These are phyloP conservation scores for Microdochium trichocladiopsis DNA, from an alignment of 2,329 filamentous ascomycete genomes.

Conservation along the genomic window DNA sequence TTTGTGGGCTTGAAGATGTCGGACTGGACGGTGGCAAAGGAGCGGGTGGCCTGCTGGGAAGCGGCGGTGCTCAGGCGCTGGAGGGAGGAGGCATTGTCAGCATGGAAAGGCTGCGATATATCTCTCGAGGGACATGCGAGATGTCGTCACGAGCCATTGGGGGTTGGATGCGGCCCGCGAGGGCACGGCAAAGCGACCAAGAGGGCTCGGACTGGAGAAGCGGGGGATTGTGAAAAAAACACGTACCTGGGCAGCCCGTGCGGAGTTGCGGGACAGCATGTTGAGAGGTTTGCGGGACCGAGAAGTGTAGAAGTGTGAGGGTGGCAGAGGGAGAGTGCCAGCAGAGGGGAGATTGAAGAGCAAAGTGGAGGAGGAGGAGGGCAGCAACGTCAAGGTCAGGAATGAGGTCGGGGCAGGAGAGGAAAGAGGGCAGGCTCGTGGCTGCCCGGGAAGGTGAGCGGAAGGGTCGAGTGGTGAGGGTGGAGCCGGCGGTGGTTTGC, in stretches of 20 bases:
- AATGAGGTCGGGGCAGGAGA: neutral
- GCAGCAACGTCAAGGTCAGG: neutral
- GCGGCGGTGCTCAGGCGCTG: slow-evolving; percentile 47
- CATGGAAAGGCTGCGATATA: slow-evolving; percentile 1
- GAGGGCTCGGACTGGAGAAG: neutral
- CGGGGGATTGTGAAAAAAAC: slow-evolving; percentile 3
- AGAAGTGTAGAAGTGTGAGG: neutral
- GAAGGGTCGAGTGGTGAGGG: neutral
- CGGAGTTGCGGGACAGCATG: slow-evolving; percentile 54
- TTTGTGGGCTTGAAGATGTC: slow-evolving; percentile 99
- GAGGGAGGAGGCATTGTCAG: slow-evolving; percentile 14
- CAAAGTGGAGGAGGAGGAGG: neutral
- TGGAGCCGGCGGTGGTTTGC: neutral
- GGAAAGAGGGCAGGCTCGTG: too few relatives aligned
- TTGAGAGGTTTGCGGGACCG: slow-evolving; percentile 13
- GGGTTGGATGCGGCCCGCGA: slow-evolving; percentile 3
- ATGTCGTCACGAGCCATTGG: neutral
- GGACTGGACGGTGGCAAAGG: slow-evolving; percentile 76
- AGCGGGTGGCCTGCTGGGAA: slow-evolving; percentile 39
- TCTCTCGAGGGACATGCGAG: neutral
- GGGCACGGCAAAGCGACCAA: slow-evolving; percentile 8
- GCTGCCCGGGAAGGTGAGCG: slow-evolving; percentile 4
- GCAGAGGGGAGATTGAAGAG: neutral
- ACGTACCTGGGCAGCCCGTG: slow-evolving; percentile 51
- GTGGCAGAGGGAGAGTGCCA: neutral